Percentiles rank a stretch among this genome's conserved stretches.
Conservation (phyloP, 148 eudicot genomes). For the Rhododendron ovatum region DNA sequence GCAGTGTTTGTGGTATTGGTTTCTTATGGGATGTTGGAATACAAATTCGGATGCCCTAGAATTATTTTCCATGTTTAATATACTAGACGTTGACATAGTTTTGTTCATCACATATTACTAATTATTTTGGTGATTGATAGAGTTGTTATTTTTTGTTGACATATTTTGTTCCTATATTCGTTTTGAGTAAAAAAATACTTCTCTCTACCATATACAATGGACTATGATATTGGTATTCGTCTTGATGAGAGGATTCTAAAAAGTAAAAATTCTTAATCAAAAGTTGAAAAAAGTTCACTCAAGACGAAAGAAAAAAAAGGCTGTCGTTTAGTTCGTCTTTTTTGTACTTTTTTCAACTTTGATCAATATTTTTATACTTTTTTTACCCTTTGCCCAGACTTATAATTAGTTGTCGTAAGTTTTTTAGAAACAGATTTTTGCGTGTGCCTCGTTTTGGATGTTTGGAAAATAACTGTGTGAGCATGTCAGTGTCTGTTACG, state of each 20-base stretch:
- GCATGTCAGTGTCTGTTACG: neutral
- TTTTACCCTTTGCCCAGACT: neutral
- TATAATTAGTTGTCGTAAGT: too few relatives aligned
- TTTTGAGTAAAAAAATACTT: neutral
- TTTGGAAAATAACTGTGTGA: too few relatives aligned
- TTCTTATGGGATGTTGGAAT: neutral
- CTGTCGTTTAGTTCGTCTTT: neutral
- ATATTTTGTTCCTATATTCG: neutral
- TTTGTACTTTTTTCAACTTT: neutral
- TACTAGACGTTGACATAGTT: neutral
- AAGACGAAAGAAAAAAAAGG: neutral
- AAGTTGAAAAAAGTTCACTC: too few relatives aligned
- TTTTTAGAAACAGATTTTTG: neutral
- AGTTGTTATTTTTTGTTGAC: neutral
- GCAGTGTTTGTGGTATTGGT: neutral
- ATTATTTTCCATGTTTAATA: neutral
- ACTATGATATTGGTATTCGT: neutral
- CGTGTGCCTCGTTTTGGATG: neutral
- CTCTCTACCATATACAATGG: neutral
- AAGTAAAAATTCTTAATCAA: neutral
- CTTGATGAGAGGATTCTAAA: neutral
- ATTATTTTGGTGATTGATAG: neutral
- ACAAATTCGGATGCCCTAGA: neutral
- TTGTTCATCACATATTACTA: neutral
- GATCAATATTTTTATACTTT: too few relatives aligned